Percentiles rank a stretch among this genome's conserved stretches.
These are phyloP conservation scores for Setaria viridis DNA, from an alignment of 202 grass and related monocot species.

Conservation along the genomic window DNA sequence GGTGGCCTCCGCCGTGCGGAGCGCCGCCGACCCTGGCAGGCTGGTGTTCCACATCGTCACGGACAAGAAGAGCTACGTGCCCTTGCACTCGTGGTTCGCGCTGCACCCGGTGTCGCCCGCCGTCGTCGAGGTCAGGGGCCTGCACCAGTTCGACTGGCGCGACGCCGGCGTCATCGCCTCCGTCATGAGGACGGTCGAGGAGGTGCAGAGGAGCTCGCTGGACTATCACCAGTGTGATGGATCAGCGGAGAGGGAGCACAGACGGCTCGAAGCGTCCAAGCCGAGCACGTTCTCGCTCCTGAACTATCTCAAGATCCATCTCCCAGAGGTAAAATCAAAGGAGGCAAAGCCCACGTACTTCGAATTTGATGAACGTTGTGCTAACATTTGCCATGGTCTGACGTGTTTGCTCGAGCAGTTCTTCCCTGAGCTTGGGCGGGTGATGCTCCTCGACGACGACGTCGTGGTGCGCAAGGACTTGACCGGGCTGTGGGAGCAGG, in stretches of 20 bases:
- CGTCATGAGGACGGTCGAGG: constrained; percentile 77
- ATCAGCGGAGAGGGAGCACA: constrained; percentile 48
- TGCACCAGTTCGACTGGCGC: constrained; percentile 90
- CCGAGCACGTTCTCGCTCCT: constrained; percentile 78
- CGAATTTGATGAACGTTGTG: background rate
- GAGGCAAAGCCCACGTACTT: background rate
- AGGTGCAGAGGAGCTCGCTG: constrained; percentile 61
- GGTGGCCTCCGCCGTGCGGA: constrained; percentile 62
- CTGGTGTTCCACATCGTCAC: constrained; percentile 95
- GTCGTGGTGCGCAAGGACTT: constrained; percentile 84
- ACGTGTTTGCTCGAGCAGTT: constrained; percentile 56
- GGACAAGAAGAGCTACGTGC: constrained; percentile 84
- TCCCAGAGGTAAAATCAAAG: constrained; percentile 72
- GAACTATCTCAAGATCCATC: constrained; percentile 95
- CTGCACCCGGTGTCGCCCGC: constrained; percentile 68
- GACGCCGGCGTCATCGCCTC: constrained; percentile 48
- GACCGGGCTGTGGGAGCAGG: constrained; percentile 67
- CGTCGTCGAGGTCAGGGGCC: constrained; percentile 80
- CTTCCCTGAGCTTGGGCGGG: constrained; percentile 74
- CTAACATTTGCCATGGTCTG: constrained; percentile 10
- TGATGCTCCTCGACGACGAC: constrained; percentile 91
- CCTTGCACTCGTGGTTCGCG: constrained; percentile 97
- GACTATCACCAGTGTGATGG: constrained; percentile 30
- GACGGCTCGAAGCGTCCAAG: constrained; percentile 64
- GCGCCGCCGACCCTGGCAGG: constrained; percentile 56